Evolutionary conservation across 2,329 filamentous ascomycete genomes (phyloP).

Genomic region (Magnaporthales sp.): DNA sequence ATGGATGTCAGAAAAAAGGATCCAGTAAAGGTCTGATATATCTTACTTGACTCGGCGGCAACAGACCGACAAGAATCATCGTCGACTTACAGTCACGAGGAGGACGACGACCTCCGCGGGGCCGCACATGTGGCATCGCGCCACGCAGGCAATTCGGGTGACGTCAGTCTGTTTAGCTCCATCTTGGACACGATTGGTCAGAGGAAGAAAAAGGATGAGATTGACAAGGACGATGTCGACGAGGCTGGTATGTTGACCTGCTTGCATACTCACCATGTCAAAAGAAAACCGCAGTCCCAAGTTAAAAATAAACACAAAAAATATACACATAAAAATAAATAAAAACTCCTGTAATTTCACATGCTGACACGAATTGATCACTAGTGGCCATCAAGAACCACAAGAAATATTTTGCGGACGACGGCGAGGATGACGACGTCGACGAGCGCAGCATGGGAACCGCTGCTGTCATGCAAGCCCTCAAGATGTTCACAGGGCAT

Average conservation of each 20-base stretch:
- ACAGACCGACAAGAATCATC: background rate
- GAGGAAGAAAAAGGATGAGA: conserved; percentile 37
- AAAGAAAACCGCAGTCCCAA: background rate
- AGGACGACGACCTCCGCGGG: conserved; percentile 37
- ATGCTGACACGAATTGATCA: background rate
- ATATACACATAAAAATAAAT: background rate
- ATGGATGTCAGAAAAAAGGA: background rate
- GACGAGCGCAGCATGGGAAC: conserved; percentile 46
- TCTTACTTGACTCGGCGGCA: background rate
- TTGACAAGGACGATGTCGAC: conserved; percentile 37
- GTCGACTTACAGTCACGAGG: conserved; percentile 20
- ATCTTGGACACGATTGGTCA: conserved; percentile 37
- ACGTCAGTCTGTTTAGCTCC: conserved; percentile 37
- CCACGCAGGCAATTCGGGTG: conserved; percentile 35
- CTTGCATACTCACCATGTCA: background rate
- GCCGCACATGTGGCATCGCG: conserved; percentile 38
- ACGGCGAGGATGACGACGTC: conserved; percentile 36
- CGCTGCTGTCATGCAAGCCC: conserved; percentile 72
- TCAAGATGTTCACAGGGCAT: conserved; percentile 67
- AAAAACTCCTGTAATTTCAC: background rate
- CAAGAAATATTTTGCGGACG: conserved; percentile 59
- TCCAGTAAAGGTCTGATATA: background rate
- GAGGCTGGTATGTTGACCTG: conserved; percentile 34
- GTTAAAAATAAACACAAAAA: background rate
- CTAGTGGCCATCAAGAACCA: conserved; percentile 65